Evolutionary conservation across 495 filamentous ascomycete genomes (phyloP).

Genomic region (Thozetella sp.): DNA sequence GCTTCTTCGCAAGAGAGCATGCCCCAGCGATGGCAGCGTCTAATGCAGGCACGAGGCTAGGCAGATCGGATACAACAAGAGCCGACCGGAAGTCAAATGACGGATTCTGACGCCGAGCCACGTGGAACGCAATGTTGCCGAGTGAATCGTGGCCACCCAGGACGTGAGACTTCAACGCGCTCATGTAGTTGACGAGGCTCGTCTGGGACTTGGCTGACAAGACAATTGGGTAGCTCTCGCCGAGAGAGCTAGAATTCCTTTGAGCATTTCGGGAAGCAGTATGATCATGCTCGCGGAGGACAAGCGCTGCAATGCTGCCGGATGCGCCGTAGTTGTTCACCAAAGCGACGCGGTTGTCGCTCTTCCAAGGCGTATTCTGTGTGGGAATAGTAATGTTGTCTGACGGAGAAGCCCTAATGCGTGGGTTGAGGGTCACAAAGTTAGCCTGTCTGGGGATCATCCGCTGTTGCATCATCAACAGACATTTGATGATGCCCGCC

Average conservation of each 20-base stretch:
- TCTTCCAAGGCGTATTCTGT: slow-evolving; percentile 27
- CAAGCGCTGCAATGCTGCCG: slow-evolving; percentile 19
- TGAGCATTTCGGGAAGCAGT: neutral
- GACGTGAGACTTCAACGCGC: neutral
- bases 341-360: slow-evolving; percentile 29
- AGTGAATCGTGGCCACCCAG: neutral
- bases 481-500: slow-evolving; percentile 36
- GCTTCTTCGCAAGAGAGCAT: neutral
- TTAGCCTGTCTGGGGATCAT: slow-evolving; percentile 43
- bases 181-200: neutral
- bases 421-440: slow-evolving; percentile 34
- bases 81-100: neutral
- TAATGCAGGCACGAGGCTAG: neutral
- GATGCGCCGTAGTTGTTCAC: slow-evolving; percentile 34
- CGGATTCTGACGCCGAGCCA: neutral
- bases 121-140: neutral
- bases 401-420: slow-evolving; percentile 13
- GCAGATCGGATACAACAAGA: neutral
- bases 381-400: slow-evolving; percentile 39
- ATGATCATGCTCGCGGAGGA: slow-evolving; percentile 6
- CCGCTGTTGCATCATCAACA: slow-evolving; percentile 46
- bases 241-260: neutral
- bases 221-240: neutral
- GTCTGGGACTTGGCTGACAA: neutral
- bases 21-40: neutral